Evolutionary conservation across 768 basidiomycete genomes (phyloP), one percentile per base, ranked within the genome.

Genomic region (Galerina marginata): DNA sequence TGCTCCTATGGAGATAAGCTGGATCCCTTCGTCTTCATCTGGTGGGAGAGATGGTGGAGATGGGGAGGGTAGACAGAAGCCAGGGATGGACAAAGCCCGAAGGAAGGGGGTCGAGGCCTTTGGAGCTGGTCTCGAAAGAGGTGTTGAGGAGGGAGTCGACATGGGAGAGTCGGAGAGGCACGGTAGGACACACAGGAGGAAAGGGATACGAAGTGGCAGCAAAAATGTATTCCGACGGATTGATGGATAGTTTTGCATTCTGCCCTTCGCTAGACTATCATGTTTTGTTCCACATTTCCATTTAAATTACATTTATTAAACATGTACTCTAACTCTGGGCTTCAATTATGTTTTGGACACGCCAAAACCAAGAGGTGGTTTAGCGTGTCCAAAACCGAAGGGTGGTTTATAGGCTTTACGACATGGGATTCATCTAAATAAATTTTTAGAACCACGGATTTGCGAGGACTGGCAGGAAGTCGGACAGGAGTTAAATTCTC

Each of bases 101-200:
- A 77, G 82, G 68, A 89, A 85, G 71, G 89, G 87, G 26, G 85
- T 88, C 44, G 93, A 95, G 74, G 75, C 74, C 46, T 96, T 96
- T 69, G 95, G 95, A 26, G 91, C 88, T 45, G 95, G 95, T 23
- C 78, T 99, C 87, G 94, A 97, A 80, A 89, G 82, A 67, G 93
- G 93, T 1, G 83, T 84, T 2, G 80, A 78, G 49, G 84, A 83
- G 42, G 72, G 76, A 9, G 77, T 74, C 25, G 81, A 79, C 59
- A 72, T 88, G 67, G 83, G 77, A 38, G 91, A 90, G 63, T 82
- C 82, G 60, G 91, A 92, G 52, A 79, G 89, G 66, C 83, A 81
- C 43, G 96, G 96, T n/a, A 80, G 96, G 74, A 88, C 83, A 37
- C 83, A 91, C 39, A 82, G 93, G 67, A 78, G 96, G 72, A 86